Conservation (phyloP, 2,329 filamentous ascomycete species). For the Cladobotryum protrusum region DNA sequence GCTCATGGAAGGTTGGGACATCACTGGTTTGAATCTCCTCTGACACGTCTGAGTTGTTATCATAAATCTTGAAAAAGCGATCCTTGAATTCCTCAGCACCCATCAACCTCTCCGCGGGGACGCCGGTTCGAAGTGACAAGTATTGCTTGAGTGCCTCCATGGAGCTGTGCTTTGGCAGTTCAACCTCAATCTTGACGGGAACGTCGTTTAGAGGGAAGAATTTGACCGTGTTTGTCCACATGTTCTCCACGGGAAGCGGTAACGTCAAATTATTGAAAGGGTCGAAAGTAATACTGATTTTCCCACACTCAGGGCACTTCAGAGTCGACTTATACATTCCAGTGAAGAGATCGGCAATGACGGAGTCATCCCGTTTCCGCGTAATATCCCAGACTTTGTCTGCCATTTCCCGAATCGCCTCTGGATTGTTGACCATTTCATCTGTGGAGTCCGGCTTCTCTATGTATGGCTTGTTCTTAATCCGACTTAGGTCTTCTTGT, state of each 20-base stretch:
- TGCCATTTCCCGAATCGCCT: constrained; percentile 77
- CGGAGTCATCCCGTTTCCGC: constrained; percentile 85
- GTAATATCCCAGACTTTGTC: constrained; percentile 89
- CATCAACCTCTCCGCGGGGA: constrained; percentile 62
- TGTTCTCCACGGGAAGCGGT: constrained; percentile 78
- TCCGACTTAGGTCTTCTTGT: constrained; percentile 89
- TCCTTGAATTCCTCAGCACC: constrained; percentile 75
- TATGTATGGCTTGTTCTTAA: constrained; percentile 93
- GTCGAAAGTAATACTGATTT: constrained; percentile 98
- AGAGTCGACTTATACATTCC: constrained; percentile 98
- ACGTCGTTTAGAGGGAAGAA: constrained; percentile 70
- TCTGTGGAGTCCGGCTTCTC: constrained; percentile 98
- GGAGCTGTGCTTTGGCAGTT: constrained; percentile 69
- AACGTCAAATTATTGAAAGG: constrained; percentile 93
- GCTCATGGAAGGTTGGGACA: constrained; percentile 65
- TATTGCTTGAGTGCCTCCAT: constrained; percentile 64
- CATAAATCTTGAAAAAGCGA: constrained; percentile 82
- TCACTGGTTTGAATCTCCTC: constrained; percentile 66
- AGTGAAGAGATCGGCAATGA: constrained; percentile 91
- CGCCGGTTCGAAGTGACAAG: constrained; percentile 60
- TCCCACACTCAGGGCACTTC: constrained; percentile 82
- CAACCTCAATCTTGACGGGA: constrained; percentile 68
- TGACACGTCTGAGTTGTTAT: constrained; percentile 59
- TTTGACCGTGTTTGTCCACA: constrained; percentile 68
- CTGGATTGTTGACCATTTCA: constrained; percentile 80